Evolutionary conservation across 2,329 filamentous ascomycete species (phyloP), one percentile per base, ranked within the genome.

Genomic region (Amylocarpus encephaloides): DNA sequence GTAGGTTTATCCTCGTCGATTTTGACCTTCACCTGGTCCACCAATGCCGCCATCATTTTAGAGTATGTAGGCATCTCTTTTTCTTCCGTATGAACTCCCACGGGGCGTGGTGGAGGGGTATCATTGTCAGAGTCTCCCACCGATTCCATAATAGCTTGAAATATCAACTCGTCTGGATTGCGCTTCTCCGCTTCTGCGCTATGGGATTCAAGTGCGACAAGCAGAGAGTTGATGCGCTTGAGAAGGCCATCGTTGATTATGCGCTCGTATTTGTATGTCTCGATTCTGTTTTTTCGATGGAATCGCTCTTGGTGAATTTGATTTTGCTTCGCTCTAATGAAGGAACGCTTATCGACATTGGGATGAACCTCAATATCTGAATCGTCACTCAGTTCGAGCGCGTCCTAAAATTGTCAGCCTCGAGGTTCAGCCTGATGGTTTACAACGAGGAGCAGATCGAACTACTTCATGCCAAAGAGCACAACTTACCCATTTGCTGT

Each of bases 281-380:
- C 84, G 67, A 98, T 97, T 64, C 95, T 85, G 62, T 87, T 83
- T 67, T 86, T 88, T 50, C 93, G 85, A 64, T 94, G 86, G 59
- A 83, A 77, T 49, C 93, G 85, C 67, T 96, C 86, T 65, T 91
- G 83, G 69, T 98, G 93, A 6, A 38, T 38, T 38, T 46, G 91
- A 62, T 84, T 86, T 73, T 97, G 93, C 73, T 98, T 98, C 58
- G 93, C 94, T 59, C 92, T 88, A 68, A 98, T 98, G 71, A 98
- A 98, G 54, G 92, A 97, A 46, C 86, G 82, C 71, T 98, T 98
- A 74, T 98, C 93, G 67, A 98, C 93, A 67, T 98, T 98, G 53
- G 93, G 93, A 22, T 98, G 93, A 46, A 97, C 93, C 73, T 98
- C 93, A 63, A 98, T 85, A 65, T 98, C 93, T 46, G 90, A 96